Base-by-base conservation (phyloP, 2,329 filamentous ascomycete genomes). In the Arthroderma uncinatum region DNA sequence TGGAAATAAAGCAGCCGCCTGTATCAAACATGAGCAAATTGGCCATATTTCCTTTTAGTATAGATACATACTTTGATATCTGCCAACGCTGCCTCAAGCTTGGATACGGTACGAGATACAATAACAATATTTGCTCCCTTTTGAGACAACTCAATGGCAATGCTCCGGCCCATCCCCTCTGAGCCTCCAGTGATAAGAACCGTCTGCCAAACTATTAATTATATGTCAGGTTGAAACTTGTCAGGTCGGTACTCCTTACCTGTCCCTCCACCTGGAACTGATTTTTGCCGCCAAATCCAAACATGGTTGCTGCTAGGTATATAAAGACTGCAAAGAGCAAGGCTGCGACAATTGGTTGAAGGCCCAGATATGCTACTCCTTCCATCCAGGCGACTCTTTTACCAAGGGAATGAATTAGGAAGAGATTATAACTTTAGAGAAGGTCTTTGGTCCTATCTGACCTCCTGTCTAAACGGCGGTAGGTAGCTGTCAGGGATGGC, bases 111-210 rank as follows among this genome's bases (percentile, higher is more conserved):
- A 56, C 93, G 86, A 12, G 92, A 85, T 54, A 96, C 85, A 62
- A 97, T 83, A 61, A 95, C 82, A 57, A 98, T 70, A 70, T 90
- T 89, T 59, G 93, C 92, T 50, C 93, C 93, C 70, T 90, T 91
- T 53, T 80, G 76, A 2, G 92, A 81, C 47, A 98, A 82, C 63
- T 90, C 79, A 54, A 82, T 79, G 4, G 85, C 90, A 19, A 85
- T 82, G 54, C 83, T 82, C 64, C 84, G 83, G 59, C 93, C 93
- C 86, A 96, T 89, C 58, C 93, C 93, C 68, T 96, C 88, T 0
- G 93, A 96, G 33, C 85, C 90, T 50, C 93, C 93, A 0, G 93
- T 98, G 55, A 98, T 77, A 57, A 97, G 77, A 55, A 94, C 79
- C 1, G 91, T 95, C 90, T 95, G 64, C 8, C 57, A 14, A 5